Conservation (phyloP, 805 yeast species). For the Wickerhamomyces bovis region DNA sequence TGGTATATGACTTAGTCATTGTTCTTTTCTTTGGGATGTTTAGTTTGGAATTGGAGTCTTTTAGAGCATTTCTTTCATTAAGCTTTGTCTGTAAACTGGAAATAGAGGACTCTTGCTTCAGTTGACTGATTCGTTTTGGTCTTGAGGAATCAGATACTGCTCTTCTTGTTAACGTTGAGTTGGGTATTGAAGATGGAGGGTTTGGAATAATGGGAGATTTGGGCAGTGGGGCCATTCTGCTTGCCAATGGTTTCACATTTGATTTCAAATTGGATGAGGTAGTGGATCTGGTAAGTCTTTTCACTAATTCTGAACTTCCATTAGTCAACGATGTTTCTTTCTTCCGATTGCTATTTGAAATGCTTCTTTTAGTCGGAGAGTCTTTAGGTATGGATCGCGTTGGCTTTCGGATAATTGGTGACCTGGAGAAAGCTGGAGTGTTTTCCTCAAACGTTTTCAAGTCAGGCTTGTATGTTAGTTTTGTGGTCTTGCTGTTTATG, state of each 20-base stretch:
- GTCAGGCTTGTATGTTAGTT: neutral
- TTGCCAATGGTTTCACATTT: neutral
- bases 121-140: conserved; percentile 16
- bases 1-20: conserved; percentile 16
- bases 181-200: neutral
- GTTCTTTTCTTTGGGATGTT: conserved; percentile 12
- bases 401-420: neutral
- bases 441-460: neutral
- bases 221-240: neutral
- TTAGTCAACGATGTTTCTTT: neutral
- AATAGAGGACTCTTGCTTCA: conserved; percentile 16
- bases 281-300: conserved; percentile 22
- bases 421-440: neutral
- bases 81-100: conserved; percentile 7
- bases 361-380: conserved; percentile 9
- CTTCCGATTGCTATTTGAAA: neutral
- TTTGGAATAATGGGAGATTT: neutral
- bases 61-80: neutral
- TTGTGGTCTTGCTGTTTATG: neutral
- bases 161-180: conserved; percentile 1
- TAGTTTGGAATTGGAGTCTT: conserved; percentile 4
- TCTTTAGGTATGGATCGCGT: neutral
- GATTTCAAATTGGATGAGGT: conserved; percentile 17
- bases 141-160: conserved; percentile 11
- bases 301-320: conserved; percentile 17